Evolutionary conservation across 176 grass and related monocot species (phyloP).

Genomic region (Ananas comosus): DNA sequence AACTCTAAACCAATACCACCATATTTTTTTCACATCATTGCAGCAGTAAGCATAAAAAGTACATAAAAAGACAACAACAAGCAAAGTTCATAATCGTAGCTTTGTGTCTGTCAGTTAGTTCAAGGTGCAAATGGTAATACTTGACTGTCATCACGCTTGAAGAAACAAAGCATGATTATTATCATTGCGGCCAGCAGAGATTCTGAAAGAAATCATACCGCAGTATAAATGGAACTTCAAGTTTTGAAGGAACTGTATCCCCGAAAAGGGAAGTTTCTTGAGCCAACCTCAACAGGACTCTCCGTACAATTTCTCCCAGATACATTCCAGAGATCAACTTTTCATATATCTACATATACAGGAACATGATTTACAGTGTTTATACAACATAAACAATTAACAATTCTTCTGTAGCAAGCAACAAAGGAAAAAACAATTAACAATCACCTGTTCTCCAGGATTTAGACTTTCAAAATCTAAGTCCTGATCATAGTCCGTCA

Average conservation of each 20-base stretch:
- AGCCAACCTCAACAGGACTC: constrained; percentile 68
- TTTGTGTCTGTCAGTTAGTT: too few relatives aligned
- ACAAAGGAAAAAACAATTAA: constrained; percentile 5
- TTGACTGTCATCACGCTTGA: not conserved
- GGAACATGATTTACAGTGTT: constrained; percentile 4
- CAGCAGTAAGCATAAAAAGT: too few relatives aligned
- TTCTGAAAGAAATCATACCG: constrained; percentile 30
- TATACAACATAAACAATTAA: not conserved
- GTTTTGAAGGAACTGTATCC: constrained; percentile 59
- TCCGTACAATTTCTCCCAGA: constrained; percentile 84
- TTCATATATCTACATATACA: constrained; percentile 64
- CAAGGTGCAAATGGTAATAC: too few relatives aligned
- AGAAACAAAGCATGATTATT: not conserved
- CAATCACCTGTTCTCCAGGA: constrained; percentile 66
- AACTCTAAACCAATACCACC: too few relatives aligned
- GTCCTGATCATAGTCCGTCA: constrained; percentile 50
- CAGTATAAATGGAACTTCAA: constrained; percentile 54
- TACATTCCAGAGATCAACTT: constrained; percentile 99
- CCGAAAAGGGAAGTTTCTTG: constrained; percentile 69
- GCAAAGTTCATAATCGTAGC: too few relatives aligned
- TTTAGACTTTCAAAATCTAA: constrained; percentile 85
- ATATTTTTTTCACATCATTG: too few relatives aligned
- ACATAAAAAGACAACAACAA: too few relatives aligned
- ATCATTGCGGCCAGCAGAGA: not conserved
- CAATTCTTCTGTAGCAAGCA: not conserved